Conservation (phyloP, 2,329 filamentous ascomycete genomes). For the Sporothrix schenckii region DNA sequence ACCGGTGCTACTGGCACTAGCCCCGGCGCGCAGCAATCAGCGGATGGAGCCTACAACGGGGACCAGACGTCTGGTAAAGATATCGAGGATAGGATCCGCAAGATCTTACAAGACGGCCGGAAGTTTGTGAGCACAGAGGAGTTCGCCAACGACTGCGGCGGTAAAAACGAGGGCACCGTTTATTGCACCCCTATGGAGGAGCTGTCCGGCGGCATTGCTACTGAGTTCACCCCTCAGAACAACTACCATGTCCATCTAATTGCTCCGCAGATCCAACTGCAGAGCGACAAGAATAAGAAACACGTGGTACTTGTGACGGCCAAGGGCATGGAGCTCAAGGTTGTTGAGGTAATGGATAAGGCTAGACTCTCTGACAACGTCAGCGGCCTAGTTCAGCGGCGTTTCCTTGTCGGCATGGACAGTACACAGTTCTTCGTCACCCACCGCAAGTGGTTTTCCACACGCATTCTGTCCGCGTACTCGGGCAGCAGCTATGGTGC, state of each 20-base stretch:
- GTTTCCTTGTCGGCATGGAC: constrained; percentile 94
- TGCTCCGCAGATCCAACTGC: constrained; percentile 94
- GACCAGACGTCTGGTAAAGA: constrained; percentile 64
- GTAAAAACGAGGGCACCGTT: constrained; percentile 36
- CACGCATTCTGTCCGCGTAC: constrained; percentile 86
- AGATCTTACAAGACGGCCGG: constrained; percentile 80
- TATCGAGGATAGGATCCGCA: constrained; percentile 82
- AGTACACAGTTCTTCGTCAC: constrained; percentile 98
- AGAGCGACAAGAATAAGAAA: constrained; percentile 97
- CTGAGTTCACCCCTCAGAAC: constrained; percentile 87
- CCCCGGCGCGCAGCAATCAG: constrained; percentile 40
- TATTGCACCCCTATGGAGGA: constrained; percentile 58
- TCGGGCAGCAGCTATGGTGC: constrained; percentile 92
- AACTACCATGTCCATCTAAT: constrained; percentile 94
- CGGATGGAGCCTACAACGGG: constrained; percentile 46
- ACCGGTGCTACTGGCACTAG: constrained; percentile 34
- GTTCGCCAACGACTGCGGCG: constrained; percentile 37
- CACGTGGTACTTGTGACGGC: constrained; percentile 95
- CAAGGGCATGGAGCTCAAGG: constrained; percentile 97
- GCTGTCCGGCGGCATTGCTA: constrained; percentile 74
- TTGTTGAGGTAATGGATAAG: constrained; percentile 98
- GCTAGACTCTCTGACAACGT: constrained; percentile 88
- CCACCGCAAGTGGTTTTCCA: constrained; percentile 85
- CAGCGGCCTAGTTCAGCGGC: constrained; percentile 90
- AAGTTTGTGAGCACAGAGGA: constrained; percentile 76